Evolutionary conservation across 306 rosid genomes (phyloP).

Genomic region (Fragaria vesca): DNA sequence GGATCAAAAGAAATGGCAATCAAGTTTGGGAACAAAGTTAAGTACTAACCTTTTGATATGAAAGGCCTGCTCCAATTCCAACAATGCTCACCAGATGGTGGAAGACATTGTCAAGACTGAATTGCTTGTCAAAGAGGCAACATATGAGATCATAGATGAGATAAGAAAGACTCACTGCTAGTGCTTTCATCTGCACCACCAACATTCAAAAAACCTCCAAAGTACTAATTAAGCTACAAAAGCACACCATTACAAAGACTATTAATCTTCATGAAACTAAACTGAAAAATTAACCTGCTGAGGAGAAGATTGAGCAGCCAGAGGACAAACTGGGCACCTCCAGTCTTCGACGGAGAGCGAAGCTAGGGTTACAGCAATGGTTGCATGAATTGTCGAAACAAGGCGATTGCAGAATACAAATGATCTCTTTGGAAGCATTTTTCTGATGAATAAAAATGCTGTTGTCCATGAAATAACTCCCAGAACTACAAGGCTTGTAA

Average conservation of each 20-base stretch:
- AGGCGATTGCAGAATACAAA: conserved; percentile 68
- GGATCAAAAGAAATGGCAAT: not conserved
- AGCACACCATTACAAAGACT: not conserved
- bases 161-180: conserved; percentile 67
- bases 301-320: conserved; percentile 54
- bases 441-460: conserved; percentile 45
- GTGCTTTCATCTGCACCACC: conserved; percentile 53
- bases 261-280: not conserved
- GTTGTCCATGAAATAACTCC: conserved; percentile 77
- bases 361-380: conserved; percentile 59
- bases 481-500: conserved; percentile 32
- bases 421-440: conserved; percentile 41
- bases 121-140: conserved; percentile 60
- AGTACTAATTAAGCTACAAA: not conserved
- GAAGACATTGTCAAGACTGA: conserved; percentile 53
- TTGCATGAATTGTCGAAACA: conserved; percentile 71
- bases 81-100: conserved; percentile 82
- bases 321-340: conserved; percentile 70
- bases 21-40: not conserved
- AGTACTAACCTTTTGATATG: conserved; percentile 58
- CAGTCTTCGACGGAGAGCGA: conserved; percentile 63
- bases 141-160: conserved; percentile 69
- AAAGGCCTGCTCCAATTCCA: conserved; percentile 66
- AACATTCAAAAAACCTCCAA: conserved; percentile 10
- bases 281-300: conserved; percentile 42